phyloP scores from a whole-genome alignment of 2,329 filamentous ascomycete species.

The Teratosphaeria viscida region DNA sequence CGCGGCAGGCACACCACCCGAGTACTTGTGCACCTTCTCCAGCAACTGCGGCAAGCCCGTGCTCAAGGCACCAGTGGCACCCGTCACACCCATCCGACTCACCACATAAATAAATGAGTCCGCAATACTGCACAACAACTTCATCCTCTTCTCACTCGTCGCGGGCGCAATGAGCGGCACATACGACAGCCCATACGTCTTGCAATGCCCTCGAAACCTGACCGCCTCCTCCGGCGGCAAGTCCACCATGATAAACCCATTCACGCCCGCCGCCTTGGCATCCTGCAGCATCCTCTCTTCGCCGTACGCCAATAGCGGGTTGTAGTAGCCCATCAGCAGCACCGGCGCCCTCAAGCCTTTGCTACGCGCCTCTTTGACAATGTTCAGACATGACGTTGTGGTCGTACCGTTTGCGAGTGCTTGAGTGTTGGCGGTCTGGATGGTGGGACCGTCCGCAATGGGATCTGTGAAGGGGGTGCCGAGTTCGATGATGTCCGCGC shows the following conservation, averaged over 20 bases:
- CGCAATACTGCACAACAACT: slow-evolving; percentile 87
- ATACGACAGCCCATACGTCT: slow-evolving; percentile 76
- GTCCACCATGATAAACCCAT: slow-evolving; percentile 95
- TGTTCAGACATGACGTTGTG: slow-evolving; percentile 65
- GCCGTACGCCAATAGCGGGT: slow-evolving; percentile 86
- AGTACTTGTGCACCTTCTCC: slow-evolving; percentile 80
- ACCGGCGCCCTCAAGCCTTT: slow-evolving; percentile 72
- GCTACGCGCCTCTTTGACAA: slow-evolving; percentile 70
- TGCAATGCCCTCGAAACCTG: slow-evolving; percentile 78
- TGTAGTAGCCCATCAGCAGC: slow-evolving; percentile 98
- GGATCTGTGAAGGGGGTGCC: slow-evolving; percentile 96
- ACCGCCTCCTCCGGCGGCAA: slow-evolving; percentile 92
- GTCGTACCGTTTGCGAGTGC: slow-evolving; percentile 84
- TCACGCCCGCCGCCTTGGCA: slow-evolving; percentile 73
- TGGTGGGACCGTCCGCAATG: slow-evolving; percentile 93
- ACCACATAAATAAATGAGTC: slow-evolving; percentile 99
- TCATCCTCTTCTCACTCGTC: slow-evolving; percentile 88
- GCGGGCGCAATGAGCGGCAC: slow-evolving; percentile 93
- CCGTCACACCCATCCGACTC: slow-evolving; percentile 92
- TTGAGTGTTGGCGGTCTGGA: slow-evolving; percentile 85
- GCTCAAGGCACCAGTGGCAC: slow-evolving; percentile 74
- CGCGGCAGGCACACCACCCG: slow-evolving; percentile 78
- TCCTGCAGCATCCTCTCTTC: slow-evolving; percentile 82
- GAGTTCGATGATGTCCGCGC: slow-evolving; percentile 89
- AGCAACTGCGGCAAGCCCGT: slow-evolving; percentile 72